Conservation (phyloP, 768 basidiomycete species). For the Suillus alpinus region DNA sequence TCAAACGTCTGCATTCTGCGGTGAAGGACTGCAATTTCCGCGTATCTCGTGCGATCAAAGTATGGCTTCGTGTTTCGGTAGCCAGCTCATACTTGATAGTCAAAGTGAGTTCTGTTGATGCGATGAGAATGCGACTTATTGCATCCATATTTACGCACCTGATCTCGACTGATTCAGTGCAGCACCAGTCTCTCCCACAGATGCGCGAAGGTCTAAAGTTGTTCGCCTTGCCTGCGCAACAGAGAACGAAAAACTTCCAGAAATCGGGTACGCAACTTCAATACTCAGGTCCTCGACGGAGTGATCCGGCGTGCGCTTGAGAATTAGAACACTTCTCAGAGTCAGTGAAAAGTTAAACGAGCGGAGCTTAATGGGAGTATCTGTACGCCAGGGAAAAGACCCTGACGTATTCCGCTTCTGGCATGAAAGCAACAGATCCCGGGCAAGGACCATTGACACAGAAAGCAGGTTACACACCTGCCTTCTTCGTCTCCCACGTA, state of each 20-base stretch:
- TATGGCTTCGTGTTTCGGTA: constrained; percentile 40
- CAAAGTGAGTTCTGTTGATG: constrained; percentile 47
- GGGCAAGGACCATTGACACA: constrained; percentile 5
- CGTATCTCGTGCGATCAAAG: constrained; percentile 47
- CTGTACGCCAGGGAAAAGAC: background rate
- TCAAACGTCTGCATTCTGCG: constrained; percentile 56
- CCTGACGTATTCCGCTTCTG: background rate
- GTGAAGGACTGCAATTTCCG: constrained; percentile 45
- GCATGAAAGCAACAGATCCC: background rate
- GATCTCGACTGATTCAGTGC: constrained; percentile 34
- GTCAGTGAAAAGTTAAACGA: background rate
- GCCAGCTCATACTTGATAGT: constrained; percentile 39
- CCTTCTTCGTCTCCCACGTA: constrained; percentile 49
- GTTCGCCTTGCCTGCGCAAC: constrained; percentile 53
- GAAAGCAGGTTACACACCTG: constrained; percentile 36
- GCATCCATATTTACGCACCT: constrained; percentile 32
- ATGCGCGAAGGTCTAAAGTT: constrained; percentile 33
- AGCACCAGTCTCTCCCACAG: constrained; percentile 11
- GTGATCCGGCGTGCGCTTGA: constrained; percentile 13
- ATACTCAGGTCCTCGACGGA: constrained; percentile 3
- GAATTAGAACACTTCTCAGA: constrained; percentile 10
- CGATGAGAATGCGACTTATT: constrained; percentile 4
- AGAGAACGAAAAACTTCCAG: constrained; percentile 48
- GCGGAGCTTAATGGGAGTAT: background rate
- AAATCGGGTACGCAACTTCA: constrained; percentile 44